Conservation (phyloP, 2,329 filamentous ascomycete species). For the Paracorniculantispora psalliotae region DNA sequence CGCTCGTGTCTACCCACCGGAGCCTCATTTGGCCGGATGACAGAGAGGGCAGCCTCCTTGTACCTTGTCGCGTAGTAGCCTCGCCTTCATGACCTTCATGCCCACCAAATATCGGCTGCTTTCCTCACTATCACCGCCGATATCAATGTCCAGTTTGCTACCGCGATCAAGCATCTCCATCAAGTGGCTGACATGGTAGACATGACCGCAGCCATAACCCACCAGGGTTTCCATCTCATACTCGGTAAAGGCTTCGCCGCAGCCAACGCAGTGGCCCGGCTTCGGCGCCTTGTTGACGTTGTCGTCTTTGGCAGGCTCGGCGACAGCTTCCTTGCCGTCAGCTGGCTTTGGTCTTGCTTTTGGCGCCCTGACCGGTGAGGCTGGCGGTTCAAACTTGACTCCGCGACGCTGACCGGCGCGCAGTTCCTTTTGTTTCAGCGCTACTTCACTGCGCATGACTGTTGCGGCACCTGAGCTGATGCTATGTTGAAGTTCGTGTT, state of each 20-base stretch:
- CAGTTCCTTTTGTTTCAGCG: constrained; percentile 73
- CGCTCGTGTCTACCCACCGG: too few relatives aligned
- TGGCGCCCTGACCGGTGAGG: constrained; percentile 41
- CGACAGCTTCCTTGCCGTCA: constrained; percentile 17
- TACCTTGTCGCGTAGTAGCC: constrained; percentile 68
- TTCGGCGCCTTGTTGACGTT: constrained; percentile 27
- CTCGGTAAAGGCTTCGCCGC: constrained; percentile 51
- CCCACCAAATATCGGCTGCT: constrained; percentile 62
- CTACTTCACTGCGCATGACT: constrained; percentile 83
- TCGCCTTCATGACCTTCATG: constrained; percentile 81
- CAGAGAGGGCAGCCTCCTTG: constrained; percentile 61
- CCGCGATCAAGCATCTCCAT: constrained; percentile 47
- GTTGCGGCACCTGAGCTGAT: constrained; percentile 86
- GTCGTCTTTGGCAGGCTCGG: constrained; percentile 16
- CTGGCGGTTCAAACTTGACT: constrained; percentile 70
- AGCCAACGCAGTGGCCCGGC: constrained; percentile 56
- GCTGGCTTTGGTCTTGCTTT: constrained; percentile 29
- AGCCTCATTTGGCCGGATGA: constrained; percentile 18
- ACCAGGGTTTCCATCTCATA: constrained; percentile 67
- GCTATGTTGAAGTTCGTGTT: constrained; percentile 91
- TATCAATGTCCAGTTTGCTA: constrained; percentile 42
- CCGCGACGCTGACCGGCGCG: constrained; percentile 75
- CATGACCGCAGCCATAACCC: constrained; percentile 77
- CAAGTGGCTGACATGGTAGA: constrained; percentile 72
- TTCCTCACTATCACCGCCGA: constrained; percentile 38